A percentile compares a stretch with the other conserved stretches of the same genome.
These are phyloP conservation scores for Lindgomyces ingoldianus DNA, from an alignment of 495 filamentous ascomycete species.

Conservation along the genomic window DNA sequence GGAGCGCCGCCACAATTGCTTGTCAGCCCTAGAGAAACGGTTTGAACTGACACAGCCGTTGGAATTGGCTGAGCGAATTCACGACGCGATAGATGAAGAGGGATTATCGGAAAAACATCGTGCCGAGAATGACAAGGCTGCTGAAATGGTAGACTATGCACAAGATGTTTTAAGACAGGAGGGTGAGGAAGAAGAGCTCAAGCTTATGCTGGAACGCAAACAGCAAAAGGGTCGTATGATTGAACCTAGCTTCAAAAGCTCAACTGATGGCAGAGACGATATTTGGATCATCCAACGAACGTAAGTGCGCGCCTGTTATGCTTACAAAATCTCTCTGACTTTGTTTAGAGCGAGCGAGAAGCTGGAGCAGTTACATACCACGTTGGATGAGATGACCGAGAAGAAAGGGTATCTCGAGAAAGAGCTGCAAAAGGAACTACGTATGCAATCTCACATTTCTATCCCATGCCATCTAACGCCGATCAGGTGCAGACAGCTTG, in stretches of 20 bases:
- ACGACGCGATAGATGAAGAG: constrained; percentile 87
- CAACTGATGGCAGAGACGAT: constrained; percentile 52
- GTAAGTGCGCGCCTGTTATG: not conserved
- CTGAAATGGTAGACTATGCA: constrained; percentile 65
- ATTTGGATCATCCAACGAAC: constrained; percentile 82
- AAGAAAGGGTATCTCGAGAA: constrained; percentile 63
- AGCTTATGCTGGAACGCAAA: constrained; percentile 33
- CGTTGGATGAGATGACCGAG: constrained; percentile 58
- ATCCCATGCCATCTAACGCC: not conserved
- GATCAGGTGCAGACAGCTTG: constrained; percentile 47
- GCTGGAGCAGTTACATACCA: constrained; percentile 65
- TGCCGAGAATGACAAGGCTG: constrained; percentile 69
- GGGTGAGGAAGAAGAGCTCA: constrained; percentile 52
- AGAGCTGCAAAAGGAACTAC: constrained; percentile 57
- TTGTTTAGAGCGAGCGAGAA: constrained; percentile 57
- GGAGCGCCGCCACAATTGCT: constrained; percentile 41
- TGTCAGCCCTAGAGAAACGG: constrained; percentile 59
- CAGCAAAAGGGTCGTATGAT: constrained; percentile 31
- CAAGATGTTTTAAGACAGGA: constrained; percentile 65
- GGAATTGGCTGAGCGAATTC: constrained; percentile 68
- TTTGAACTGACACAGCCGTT: constrained; percentile 69
- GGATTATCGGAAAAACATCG: constrained; percentile 76
- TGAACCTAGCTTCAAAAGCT: constrained; percentile 20
- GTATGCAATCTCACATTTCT: not conserved
- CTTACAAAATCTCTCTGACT: not conserved